These are phyloP conservation scores for Lodderomyces orthopsilosis DNA, from an alignment of 1,139 yeast genomes.

Conservation along the genomic window DNA sequence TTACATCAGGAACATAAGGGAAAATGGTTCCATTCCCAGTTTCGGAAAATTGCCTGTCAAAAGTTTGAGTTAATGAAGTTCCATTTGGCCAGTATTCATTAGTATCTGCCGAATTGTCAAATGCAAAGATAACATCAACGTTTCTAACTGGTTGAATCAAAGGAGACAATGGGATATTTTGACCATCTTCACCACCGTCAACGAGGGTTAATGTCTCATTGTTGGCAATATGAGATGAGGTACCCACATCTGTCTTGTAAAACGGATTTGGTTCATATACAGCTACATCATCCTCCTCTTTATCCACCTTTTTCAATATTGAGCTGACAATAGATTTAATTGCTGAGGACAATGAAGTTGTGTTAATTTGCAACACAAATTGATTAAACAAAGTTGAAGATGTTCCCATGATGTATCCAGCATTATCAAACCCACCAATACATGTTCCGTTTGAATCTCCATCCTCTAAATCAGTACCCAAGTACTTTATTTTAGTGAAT, in stretches of 20 bases:
- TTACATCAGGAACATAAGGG: slow-evolving; percentile 82
- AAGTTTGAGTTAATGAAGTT: slow-evolving; percentile 43
- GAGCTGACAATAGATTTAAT: slow-evolving; percentile 40
- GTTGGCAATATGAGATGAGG: slow-evolving; percentile 23
- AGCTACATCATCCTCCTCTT: slow-evolving; percentile 42
- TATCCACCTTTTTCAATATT: slow-evolving; percentile 46
- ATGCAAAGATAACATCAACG: slow-evolving; percentile 45
- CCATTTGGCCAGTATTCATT: slow-evolving; percentile 44
- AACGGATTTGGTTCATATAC: slow-evolving; percentile 55
- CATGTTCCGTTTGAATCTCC: slow-evolving; percentile 51
- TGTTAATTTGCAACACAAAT: slow-evolving; percentile 61
- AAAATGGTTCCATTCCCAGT: slow-evolving; percentile 67
- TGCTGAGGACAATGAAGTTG: slow-evolving; percentile 52
- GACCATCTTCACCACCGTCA: slow-evolving; percentile 48
- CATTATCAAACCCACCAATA: slow-evolving; percentile 72
- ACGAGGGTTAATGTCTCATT: slow-evolving; percentile 38
- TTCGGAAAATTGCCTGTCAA: slow-evolving; percentile 62
- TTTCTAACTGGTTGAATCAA: slow-evolving; percentile 38
- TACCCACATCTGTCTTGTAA: slow-evolving; percentile 42
- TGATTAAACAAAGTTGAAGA: slow-evolving; percentile 81
- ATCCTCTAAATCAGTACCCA: slow-evolving; percentile 64
- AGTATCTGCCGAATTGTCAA: slow-evolving; percentile 50
- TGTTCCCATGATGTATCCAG: slow-evolving; percentile 82
- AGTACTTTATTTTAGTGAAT: slow-evolving; percentile 65
- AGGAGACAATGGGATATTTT: slow-evolving; percentile 40